phyloP scores from a whole-genome alignment of 164 flowering plant species.

The Litsea cubeba region DNA sequence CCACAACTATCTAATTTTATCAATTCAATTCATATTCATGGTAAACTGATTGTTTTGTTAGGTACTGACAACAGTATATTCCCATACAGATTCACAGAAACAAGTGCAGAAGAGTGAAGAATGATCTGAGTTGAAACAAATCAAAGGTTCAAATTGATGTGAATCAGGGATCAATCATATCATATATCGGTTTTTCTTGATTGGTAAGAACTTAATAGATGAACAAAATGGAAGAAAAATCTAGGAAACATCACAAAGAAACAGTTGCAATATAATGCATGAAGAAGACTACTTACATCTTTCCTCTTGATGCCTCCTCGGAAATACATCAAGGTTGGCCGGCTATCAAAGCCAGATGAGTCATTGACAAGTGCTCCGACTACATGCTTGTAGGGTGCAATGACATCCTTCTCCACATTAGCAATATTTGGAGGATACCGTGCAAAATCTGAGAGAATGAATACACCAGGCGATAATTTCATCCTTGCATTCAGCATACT shows the following conservation, averaged over 20 bases:
- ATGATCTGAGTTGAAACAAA: too few species aligned
- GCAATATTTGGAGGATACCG: slow-evolving; percentile 84
- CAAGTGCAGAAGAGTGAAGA: too few species aligned
- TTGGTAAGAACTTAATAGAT: not conserved
- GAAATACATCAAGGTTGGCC: slow-evolving; percentile 76
- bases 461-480: slow-evolving; percentile 75
- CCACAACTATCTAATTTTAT: too few species aligned
- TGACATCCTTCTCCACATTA: slow-evolving; percentile 86
- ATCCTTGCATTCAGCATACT: slow-evolving; percentile 78
- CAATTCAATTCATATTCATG: too few species aligned
- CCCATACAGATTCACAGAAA: too few species aligned
- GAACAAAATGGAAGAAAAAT: not conserved
- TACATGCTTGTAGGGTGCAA: slow-evolving; percentile 89
- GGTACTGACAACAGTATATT: too few species aligned
- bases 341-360: slow-evolving; percentile 54
- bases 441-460: slow-evolving; percentile 83
- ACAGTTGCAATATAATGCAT: too few species aligned
- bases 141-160: too few species aligned
- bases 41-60: too few species aligned
- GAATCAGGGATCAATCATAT: too few species aligned
- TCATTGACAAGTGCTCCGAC: slow-evolving; percentile 50
- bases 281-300: slow-evolving; percentile 54
- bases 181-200: too few species aligned
- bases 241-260: not conserved
- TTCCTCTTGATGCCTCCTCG: slow-evolving; percentile 94